Evolutionary conservation across 106 monocot genomes (phyloP).

Genomic region (Apostasia shenzhenica): DNA sequence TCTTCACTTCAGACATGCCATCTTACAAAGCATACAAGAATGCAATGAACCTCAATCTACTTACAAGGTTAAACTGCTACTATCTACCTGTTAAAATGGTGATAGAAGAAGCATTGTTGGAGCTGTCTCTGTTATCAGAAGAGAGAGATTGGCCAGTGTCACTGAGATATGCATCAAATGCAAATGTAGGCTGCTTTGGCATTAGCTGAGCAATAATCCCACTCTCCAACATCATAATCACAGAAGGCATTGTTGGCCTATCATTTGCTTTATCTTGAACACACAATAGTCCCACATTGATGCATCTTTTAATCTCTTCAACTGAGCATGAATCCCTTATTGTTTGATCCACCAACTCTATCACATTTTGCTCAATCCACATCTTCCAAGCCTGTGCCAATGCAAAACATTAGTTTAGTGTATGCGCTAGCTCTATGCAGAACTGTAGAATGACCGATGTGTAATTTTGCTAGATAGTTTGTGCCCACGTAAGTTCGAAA

Average conservation of each 20-base stretch:
- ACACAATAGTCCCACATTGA: conserved; percentile 17
- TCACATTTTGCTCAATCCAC: conserved; percentile 10
- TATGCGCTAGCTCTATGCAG: no score
- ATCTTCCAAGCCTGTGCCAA: conserved; percentile 20
- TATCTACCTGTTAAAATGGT: conserved; percentile 9
- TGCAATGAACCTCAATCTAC: not conserved
- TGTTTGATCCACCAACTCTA: conserved; percentile 18
- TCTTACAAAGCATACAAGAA: no score
- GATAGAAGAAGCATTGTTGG: conserved; percentile 6
- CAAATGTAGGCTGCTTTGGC: conserved; percentile 17
- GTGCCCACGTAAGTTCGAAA: no score
- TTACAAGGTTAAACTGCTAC: not conserved
- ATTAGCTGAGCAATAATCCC: conserved; percentile 1
- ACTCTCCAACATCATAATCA: conserved; percentile 16
- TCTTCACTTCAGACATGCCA: no score
- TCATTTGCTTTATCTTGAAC: conserved; percentile 19
- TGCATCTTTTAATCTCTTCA: conserved; percentile 4
- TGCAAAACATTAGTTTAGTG: not conserved
- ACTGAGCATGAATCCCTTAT: conserved; percentile 3
- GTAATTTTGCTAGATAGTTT: no score
- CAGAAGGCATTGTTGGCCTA: conserved; percentile 17
- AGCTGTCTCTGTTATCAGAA: conserved; percentile 4
- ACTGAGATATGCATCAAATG: not conserved
- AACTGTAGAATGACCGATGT: no score
- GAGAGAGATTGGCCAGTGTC: conserved; percentile 4